Percentiles rank a stretch among this genome's conserved stretches.
Evolutionary conservation across 768 basidiomycete species (phyloP).

Genomic region (Collybia mongolica): DNA sequence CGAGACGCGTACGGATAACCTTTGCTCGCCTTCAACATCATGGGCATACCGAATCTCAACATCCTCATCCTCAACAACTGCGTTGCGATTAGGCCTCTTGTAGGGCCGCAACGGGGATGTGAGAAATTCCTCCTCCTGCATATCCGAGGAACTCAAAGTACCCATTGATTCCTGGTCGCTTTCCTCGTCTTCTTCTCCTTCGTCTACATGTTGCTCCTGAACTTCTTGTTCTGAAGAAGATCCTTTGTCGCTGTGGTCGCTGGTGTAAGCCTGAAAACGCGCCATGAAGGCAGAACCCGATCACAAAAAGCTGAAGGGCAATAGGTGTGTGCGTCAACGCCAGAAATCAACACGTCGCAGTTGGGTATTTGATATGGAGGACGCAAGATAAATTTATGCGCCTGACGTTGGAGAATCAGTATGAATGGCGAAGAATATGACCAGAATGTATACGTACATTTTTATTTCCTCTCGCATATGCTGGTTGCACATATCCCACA

Average conservation of each 20-base stretch:
- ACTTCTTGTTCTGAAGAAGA: constrained; percentile 25
- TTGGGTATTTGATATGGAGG: no score
- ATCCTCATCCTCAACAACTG: constrained; percentile 54
- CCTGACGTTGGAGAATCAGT: no score
- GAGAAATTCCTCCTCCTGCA: constrained; percentile 51
- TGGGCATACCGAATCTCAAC: constrained; percentile 46
- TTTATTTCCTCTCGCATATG: no score
- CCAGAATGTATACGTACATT: no score
- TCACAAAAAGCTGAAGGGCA: constrained; percentile 1
- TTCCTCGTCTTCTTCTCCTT: constrained; percentile 29
- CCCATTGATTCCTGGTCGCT: constrained; percentile 35
- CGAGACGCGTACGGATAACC: constrained; percentile 24
- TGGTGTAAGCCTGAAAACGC: constrained; percentile 65
- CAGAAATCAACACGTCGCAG: constrained; percentile 3
- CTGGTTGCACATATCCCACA: no score
- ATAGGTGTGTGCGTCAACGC: background rate
- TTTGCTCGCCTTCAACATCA: constrained; percentile 29
- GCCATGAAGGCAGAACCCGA: constrained; percentile 42
- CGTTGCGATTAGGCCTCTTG: constrained; percentile 34
- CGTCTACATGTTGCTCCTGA: constrained; percentile 19
- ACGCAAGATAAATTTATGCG: no score
- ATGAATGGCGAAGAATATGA: no score
- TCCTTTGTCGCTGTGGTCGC: constrained; percentile 55
- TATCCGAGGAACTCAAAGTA: constrained; percentile 37
- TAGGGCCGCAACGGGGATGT: constrained; percentile 20